Evolutionary conservation across 345 rosid species (phyloP), one percentile per base, ranked within the genome.

Genomic region (Mallotus nudiflorus): DNA sequence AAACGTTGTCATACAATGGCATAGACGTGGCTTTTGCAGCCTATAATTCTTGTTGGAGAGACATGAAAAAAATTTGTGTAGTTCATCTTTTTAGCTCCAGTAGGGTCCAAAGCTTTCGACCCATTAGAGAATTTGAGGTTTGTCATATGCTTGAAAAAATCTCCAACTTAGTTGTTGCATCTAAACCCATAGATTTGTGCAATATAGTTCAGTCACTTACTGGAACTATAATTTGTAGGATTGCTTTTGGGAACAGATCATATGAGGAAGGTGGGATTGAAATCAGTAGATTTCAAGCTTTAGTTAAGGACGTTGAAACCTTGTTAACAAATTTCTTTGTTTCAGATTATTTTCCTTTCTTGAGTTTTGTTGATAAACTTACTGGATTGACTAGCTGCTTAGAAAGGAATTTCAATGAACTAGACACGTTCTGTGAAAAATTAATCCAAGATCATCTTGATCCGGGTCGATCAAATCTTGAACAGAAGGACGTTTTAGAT

Each of bases 1-100:
- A 67, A 12, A 85, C 67, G 35, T 55, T 87, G 4, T 78, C 90
- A 24, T 89, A 87, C 61, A 71, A 79, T n/a, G 66, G 79, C 39
- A 16, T 68, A 1, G 92, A 86, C 66, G 1, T 89, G 18, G 88
- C 55, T 45, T 89, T 82, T 44, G 52, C 86, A 16, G 86, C 89
- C 0, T 82, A 71, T 22, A 45, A 57, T 54, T 80, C 52, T 6
- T 82, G 79, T 49, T 82, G 89, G 89, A 81, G 78, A 53, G 86
- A 84, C 66, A 51, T 81, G 39, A 76, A 80, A 54, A 85, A 72
- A 68, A 35, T 82, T 2, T 79, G 83, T 33, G 75, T 55, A 0
- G 50, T 77, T 39, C 82, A 82, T 49, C 82, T 87, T 39, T 84
- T 86, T 22, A 79, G 62, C 49, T 4, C 77, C 0, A 82, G 57